phyloP scores from a whole-genome alignment of 202 grass and related monocot genomes.

The Setaria viridis region DNA sequence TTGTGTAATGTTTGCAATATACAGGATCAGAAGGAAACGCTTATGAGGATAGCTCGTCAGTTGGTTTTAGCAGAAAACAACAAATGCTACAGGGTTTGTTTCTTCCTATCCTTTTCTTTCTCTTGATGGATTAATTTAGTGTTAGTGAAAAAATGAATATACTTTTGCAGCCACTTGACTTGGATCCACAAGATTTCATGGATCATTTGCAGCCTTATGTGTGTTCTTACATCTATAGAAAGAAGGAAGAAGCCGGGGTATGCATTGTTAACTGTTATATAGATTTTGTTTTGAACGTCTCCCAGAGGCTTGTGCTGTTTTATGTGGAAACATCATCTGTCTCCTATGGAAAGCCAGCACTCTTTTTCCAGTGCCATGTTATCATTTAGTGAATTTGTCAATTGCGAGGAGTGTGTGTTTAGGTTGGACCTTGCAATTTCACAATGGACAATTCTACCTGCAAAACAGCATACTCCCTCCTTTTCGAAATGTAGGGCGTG shows the following conservation, averaged over 20 bases:
- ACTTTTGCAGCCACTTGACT: not conserved
- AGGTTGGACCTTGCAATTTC: too few relatives aligned
- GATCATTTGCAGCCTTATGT: not conserved
- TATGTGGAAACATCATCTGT: not conserved
- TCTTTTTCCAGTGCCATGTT: not conserved
- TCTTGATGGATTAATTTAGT: not conserved
- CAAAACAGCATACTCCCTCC: too few relatives aligned
- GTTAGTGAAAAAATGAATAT: not conserved
- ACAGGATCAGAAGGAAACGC: conserved; percentile 21
- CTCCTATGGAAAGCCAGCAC: not conserved
- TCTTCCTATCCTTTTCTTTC: not conserved
- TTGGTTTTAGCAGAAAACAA: not conserved
- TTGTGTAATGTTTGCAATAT: not conserved
- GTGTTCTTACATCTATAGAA: not conserved
- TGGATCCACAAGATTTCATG: not conserved
- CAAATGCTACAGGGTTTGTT: not conserved
- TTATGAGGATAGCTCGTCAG: not conserved
- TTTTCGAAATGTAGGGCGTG: too few relatives aligned
- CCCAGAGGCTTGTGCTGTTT: not conserved
- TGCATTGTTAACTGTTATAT: not conserved
- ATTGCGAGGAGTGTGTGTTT: too few relatives aligned
- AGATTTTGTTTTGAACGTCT: not conserved
- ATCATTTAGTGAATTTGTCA: not conserved
- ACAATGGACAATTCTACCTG: too few relatives aligned
- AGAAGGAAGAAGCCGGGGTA: conserved; percentile 1